Evolutionary conservation across 2,329 filamentous ascomycete species (phyloP), one percentile per base, ranked within the genome.

Genomic region (Biscogniauxia marginata): DNA sequence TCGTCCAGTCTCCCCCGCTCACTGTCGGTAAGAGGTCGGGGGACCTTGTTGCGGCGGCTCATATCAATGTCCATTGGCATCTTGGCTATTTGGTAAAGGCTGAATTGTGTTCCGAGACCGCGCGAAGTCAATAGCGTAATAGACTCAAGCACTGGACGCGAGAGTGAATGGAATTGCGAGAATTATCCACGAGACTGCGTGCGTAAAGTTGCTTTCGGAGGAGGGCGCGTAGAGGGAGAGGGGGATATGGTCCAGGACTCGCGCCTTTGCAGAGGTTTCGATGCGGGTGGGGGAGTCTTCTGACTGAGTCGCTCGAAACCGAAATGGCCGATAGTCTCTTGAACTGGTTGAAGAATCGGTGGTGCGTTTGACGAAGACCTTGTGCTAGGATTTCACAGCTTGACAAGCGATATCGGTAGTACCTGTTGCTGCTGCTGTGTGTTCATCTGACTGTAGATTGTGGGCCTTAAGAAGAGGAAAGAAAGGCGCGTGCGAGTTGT

Each of bases 1-100:
- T 98, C 93, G 60, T 97, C 91, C 57, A 99, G 81, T 58, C 88
- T 86, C 64, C 88, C 85, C 63, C 89, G 86, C 81, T 99, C 95
- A 18, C 82, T 77, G 61, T 97, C 91, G 25, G 87, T 85, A 55
- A 99, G 78, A 60, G 88, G 84, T 59, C 93, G 86, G 45, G 95
- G 90, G 72, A 85, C 84, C 77, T 90, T 89, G 79, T 98, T 98
- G 72, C 93, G 90, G 73, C 93, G 87, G 67, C 81, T 87, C 66
- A 84, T 84, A 76, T 98, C 93, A 69, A 96, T 92, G 68, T 87
- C 84, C 72, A 82, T 64, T 21, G 67, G 63, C 65, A 66, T 68
- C 43, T 45, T 65, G 6, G 30, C 30, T 39, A 39, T 3, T n/a
- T 39, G 4, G n/a, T 39, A 11, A 4, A 16, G n/a, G 30, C 11